A percentile compares a stretch with the other conserved stretches of the same genome.
Evolutionary conservation across 2,329 filamentous ascomycete genomes (phyloP).

Genomic region (Elsinoe fawcettii): DNA sequence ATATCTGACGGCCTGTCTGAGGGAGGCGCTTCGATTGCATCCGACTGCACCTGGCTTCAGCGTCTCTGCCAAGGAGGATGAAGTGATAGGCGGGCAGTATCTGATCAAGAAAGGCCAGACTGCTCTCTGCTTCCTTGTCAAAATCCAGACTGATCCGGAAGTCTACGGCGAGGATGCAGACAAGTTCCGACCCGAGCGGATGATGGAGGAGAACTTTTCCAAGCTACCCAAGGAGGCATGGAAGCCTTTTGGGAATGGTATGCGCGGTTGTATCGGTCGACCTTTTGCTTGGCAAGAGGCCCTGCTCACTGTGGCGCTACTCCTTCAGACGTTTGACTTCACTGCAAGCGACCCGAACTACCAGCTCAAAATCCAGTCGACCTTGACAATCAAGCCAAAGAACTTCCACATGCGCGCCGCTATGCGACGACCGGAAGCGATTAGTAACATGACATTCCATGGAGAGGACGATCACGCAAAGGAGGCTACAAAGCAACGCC

Average conservation of each 20-base stretch:
- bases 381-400: constrained; percentile 56
- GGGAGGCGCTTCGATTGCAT: constrained; percentile 55
- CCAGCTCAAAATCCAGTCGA: constrained; percentile 47
- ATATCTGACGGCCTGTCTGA: constrained; percentile 59
- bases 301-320: constrained; percentile 52
- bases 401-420: constrained; percentile 55
- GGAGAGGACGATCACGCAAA: constrained; percentile 1
- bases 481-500: constrained; percentile 13
- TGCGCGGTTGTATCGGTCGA: constrained; percentile 62
- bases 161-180: constrained; percentile 59
- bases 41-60: constrained; percentile 54
- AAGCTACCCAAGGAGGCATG: constrained; percentile 28
- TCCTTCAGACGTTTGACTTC: constrained; percentile 67
- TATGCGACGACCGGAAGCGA: constrained; percentile 35
- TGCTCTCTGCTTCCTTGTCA: constrained; percentile 44
- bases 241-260: constrained; percentile 63
- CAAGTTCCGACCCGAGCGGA: constrained; percentile 62
- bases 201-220: constrained; percentile 62
- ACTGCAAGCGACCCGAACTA: constrained; percentile 55
- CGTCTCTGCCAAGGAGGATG: constrained; percentile 45
- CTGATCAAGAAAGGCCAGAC: constrained; percentile 46
- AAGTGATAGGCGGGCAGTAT: constrained; percentile 55
- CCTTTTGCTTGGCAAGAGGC: constrained; percentile 70
- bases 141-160: constrained; percentile 53
- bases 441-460: constrained; percentile 12